These are phyloP conservation scores for Pythium insidiosum DNA, from an alignment of 352 stramenopile genomes.

Conservation along the genomic window DNA sequence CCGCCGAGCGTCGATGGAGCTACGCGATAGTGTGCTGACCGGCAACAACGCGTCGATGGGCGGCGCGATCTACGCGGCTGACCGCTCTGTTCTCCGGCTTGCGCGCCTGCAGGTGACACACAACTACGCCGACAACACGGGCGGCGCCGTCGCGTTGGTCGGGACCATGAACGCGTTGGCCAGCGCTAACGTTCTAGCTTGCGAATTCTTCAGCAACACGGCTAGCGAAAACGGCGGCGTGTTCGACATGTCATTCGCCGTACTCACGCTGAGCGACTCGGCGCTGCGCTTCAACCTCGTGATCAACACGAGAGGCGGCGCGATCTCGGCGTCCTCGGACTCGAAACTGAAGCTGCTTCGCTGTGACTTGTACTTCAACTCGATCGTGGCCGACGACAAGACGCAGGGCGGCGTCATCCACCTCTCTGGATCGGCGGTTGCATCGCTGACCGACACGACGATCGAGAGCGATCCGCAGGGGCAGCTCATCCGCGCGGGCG, in stretches of 20 bases:
- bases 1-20: too few relatives aligned
- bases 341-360: not conserved
- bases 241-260: not conserved
- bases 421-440: not conserved
- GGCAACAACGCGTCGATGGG: too few relatives aligned
- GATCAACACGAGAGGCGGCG: conserved; percentile 5
- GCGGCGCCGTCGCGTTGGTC: conserved; percentile 11
- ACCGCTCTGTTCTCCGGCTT: too few relatives aligned
- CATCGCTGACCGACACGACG: not conserved
- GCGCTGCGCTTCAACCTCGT: conserved; percentile 3
- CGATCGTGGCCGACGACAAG: conserved; percentile 1
- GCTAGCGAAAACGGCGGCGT: too few relatives aligned
- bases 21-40: too few relatives aligned
- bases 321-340: conserved; percentile 4
- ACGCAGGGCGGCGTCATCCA: conserved; percentile 8
- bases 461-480: not conserved
- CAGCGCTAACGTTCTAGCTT: too few relatives aligned
- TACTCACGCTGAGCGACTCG: not conserved
- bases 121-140: conserved; percentile 5
- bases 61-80: too few relatives aligned
- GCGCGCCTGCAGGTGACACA: conserved; percentile 1
- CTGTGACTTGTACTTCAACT: conserved; percentile 7
- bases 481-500: conserved; percentile 14
- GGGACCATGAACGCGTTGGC: too few relatives aligned
- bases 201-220: too few relatives aligned